Base-by-base conservation (phyloP, 2,329 filamentous ascomycete genomes). In the Botrytis hyacinthi region DNA sequence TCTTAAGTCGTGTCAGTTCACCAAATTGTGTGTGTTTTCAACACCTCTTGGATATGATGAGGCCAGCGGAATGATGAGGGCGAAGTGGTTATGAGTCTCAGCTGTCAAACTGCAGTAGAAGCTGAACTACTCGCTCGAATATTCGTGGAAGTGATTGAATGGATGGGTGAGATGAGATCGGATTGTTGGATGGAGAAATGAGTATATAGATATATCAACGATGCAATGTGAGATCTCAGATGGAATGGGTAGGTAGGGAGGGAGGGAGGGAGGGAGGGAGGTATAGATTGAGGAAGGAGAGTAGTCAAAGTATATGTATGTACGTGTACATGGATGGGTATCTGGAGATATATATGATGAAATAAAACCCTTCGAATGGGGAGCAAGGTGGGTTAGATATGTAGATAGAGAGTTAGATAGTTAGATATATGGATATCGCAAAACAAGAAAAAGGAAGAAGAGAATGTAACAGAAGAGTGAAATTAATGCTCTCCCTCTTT, bases 111-210 rank as follows among this genome's bases (percentile, higher is more conserved):
- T 66, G 29, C 29, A 26, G 35, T 37, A 44, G 37, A 29, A 67
- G 29, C n/a, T 42, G 44, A 46, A 35, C 60, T n/a, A 51, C 32
- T 32, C 20, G 37, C 40, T 42, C 29, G 40, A 22, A 37, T 71
- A 40, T 46, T 66, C 60, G 60, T 66, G 61, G 70, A 66, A 48
- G 40, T n/a, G 44, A 37, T 71, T 65, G 60, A 71, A 66, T 71
- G 70, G 60, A 32, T 71, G 70, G 22, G 51, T n/a, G 26, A 26
- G 29, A 35, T 32, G 14, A 8, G 37, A n/a, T 42, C 35, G 59
- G 16, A 8, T n/a, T n/a, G 59, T 40, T 40, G 22, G 3, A 51
- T 67, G 37, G 44, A 37, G 44, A 26, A 37, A 18, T 51, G 29
- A 20, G 10, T 18, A 20, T 29, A 10, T 62, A 62, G 40, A n/a